Evolutionary conservation across 805 yeast genomes (phyloP), one percentile per base, ranked within the genome.

Genomic region (Wickerhamomyces ciferrii): DNA sequence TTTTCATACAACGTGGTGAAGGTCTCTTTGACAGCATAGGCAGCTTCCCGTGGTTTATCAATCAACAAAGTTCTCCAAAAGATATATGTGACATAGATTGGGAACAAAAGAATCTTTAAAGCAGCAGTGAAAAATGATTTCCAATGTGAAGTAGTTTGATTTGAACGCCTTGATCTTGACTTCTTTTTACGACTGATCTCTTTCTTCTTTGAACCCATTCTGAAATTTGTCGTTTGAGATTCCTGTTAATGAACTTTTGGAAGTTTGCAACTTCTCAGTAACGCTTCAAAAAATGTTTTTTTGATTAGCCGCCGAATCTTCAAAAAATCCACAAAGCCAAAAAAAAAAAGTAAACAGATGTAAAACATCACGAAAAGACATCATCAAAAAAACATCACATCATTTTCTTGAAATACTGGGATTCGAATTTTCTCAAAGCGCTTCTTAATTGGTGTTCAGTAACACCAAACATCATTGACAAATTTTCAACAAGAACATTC

Each of bases 381-480:
- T n/a, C n/a, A n/a, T n/a, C 21, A 18, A 10, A 35, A 35, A 35
- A 35, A 17, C 19, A 18, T 13, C 18, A n/a, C 14, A 9, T 25
- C 25, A n/a, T 20, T 5, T n/a, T 32, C 9, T 37, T 32, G 21
- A 20, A 41, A 17, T 8, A 8, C 14, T 38, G 11, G 3, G 17
- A 2, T 27, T 43, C 46, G 23, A 23, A 20, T 3, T 45, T 36
- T 35, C 49, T 48, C 9, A 52, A 40, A 24, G 45, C 37, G 3
- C 13, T 37, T 19, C 41, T 44, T 17, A 54, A 21, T 14, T 46
- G 52, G 2, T 6, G 9, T 19, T 23, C 32, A 19, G 46, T 46
- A 15, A 53, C n/a, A 2, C 59, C 59, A 39, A 53, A 37, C 2
- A 5, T 37, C 10, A 21, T 4, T 14, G 14, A 20, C 15, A 54